Conservation (phyloP, 208 protist genomes). For the Trypanosoma congolense region DNA sequence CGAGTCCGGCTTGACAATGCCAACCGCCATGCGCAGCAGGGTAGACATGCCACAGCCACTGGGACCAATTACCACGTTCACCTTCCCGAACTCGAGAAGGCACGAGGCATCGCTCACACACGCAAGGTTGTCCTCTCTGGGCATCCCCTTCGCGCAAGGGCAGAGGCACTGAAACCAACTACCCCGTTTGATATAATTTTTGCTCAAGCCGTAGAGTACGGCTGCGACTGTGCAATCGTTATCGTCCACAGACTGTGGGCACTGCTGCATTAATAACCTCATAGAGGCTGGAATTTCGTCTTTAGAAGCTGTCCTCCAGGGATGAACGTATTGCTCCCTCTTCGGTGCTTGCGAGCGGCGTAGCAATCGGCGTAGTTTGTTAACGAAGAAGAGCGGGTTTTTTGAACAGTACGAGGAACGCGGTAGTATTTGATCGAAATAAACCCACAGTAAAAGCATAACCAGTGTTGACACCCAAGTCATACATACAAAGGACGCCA, state of each 20-base stretch:
- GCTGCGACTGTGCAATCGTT: background rate
- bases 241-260: background rate
- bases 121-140: slow-evolving; percentile 38
- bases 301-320: background rate
- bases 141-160: slow-evolving; percentile 57
- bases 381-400: slow-evolving; percentile 74
- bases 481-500: slow-evolving; percentile 51
- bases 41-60: slow-evolving; percentile 87
- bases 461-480: slow-evolving; percentile 70
- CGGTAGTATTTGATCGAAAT: slow-evolving; percentile 81
- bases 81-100: slow-evolving; percentile 56
- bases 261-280: background rate
- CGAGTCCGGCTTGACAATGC: slow-evolving; percentile 51
- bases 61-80: slow-evolving; percentile 77
- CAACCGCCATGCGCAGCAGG: slow-evolving; percentile 69
- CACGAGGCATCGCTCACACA: slow-evolving; percentile 71
- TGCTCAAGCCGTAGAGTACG: background rate
- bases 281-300: background rate
- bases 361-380: slow-evolving; percentile 35
- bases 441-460: slow-evolving; percentile 69
- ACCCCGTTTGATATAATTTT: background rate
- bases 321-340: background rate
- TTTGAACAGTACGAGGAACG: slow-evolving; percentile 44
- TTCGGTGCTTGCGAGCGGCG: background rate
- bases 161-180: slow-evolving; percentile 43